Percentiles rank a stretch among this genome's conserved stretches.
Evolutionary conservation across 2,329 filamentous ascomycete genomes (phyloP).

Genomic region (Trichophyton equinum): DNA sequence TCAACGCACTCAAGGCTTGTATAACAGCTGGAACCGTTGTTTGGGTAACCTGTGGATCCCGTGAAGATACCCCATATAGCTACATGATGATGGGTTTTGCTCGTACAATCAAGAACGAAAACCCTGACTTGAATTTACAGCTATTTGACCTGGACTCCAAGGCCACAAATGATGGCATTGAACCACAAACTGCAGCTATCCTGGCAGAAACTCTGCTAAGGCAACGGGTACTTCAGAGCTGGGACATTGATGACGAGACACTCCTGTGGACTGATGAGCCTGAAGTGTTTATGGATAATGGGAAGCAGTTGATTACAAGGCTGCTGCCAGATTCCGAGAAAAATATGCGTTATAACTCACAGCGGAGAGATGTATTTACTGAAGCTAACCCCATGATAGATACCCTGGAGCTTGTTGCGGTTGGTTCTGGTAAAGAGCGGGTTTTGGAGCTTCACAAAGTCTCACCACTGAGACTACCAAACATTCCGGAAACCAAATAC

Average conservation of each 20-base stretch:
- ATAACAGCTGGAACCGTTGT: not conserved
- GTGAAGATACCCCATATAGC: not conserved
- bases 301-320: not conserved
- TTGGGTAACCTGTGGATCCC: not conserved
- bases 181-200: not conserved
- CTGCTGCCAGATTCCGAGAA: not conserved
- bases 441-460: not conserved
- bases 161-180: not conserved
- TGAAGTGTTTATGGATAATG: not conserved
- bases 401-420: not conserved
- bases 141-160: not conserved
- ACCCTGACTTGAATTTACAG: not conserved
- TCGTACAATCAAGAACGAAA: conserved; percentile 1
- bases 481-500: not conserved
- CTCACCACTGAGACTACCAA: not conserved
- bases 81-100: conserved; percentile 8
- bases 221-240: not conserved
- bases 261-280: not conserved
- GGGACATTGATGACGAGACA: not conserved
- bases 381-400: not conserved
- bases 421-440: not conserved
- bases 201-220: not conserved
- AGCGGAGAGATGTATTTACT: not conserved
- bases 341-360: not conserved
- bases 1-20: not conserved